These are phyloP conservation scores for Candida insectalens DNA, from an alignment of 805 yeast genomes.

Conservation along the genomic window DNA sequence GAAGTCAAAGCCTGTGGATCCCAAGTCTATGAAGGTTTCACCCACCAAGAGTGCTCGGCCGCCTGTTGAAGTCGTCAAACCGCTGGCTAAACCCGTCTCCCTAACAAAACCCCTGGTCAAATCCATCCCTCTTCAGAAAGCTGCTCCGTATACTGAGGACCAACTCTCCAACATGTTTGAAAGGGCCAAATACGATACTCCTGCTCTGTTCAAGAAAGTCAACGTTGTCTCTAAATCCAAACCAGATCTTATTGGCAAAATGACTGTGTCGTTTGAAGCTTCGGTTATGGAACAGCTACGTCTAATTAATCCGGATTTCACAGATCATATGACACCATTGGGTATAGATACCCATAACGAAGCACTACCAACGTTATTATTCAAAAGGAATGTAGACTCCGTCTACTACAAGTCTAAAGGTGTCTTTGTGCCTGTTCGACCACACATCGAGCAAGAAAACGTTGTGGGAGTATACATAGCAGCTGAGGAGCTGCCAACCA, in stretches of 20 bases:
- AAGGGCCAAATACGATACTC: slow-evolving; percentile 9
- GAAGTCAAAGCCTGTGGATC: neutral
- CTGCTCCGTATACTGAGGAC: slow-evolving; percentile 4
- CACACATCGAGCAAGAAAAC: slow-evolving; percentile 32
- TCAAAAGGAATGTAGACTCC: slow-evolving; percentile 42
- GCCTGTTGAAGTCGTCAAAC: no score
- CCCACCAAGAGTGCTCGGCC: neutral
- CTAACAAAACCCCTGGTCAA: no score
- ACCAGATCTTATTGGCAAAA: slow-evolving; percentile 40
- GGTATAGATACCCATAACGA: slow-evolving; percentile 3
- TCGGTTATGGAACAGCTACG: slow-evolving; percentile 21
- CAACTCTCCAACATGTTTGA: slow-evolving; percentile 15
- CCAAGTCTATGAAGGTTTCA: neutral
- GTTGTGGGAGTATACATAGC: slow-evolving; percentile 34
- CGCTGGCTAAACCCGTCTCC: no score
- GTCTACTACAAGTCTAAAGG: slow-evolving; percentile 39
- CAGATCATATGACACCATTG: slow-evolving; percentile 8
- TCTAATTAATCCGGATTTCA: slow-evolving; percentile 13
- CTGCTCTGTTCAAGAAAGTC: slow-evolving; percentile 14
- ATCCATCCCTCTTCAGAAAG: neutral
- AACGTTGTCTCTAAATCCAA: slow-evolving; percentile 34
- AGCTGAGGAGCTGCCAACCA: slow-evolving; percentile 33
- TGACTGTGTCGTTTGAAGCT: slow-evolving; percentile 35
- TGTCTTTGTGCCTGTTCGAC: slow-evolving; percentile 42
- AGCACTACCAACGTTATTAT: slow-evolving; percentile 33